Percentiles rank a stretch among this genome's conserved stretches.
Conservation (phyloP, 2,329 filamentous ascomycete species). For the Beauveria bassiana region DNA sequence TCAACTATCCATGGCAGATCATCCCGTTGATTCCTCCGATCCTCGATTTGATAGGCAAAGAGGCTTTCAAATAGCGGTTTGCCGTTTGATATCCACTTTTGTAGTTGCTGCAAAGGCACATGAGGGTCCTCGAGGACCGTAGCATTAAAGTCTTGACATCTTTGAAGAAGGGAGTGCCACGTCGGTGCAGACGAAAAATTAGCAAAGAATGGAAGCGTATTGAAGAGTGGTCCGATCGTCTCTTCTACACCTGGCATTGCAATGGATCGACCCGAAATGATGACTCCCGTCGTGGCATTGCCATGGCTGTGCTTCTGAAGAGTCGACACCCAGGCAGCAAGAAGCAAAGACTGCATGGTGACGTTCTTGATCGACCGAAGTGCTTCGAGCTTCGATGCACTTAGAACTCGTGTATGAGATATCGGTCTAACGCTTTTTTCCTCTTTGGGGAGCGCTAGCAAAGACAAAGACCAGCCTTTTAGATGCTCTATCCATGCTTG, state of each 20-base stretch:
- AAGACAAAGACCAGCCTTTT: slow-evolving; percentile 18
- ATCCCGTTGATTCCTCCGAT: slow-evolving; percentile 18
- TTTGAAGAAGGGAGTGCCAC: slow-evolving; percentile 52
- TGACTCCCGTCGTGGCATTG: slow-evolving; percentile 56
- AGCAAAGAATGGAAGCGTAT: slow-evolving; percentile 70
- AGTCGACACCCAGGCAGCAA: slow-evolving; percentile 64
- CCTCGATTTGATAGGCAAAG: slow-evolving; percentile 68
- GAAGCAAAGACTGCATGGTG: slow-evolving; percentile 31
- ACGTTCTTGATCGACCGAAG: slow-evolving; percentile 17
- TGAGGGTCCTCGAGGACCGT: slow-evolving; percentile 62
- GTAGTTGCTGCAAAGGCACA: slow-evolving; percentile 68
- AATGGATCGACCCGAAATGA: slow-evolving; percentile 71
- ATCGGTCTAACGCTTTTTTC: background rate
- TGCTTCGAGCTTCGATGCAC: slow-evolving; percentile 9
- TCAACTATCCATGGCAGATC: slow-evolving; percentile 46
- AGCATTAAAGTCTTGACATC: slow-evolving; percentile 65
- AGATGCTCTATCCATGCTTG: slow-evolving; percentile 63
- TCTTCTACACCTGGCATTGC: slow-evolving; percentile 57
- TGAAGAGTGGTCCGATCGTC: slow-evolving; percentile 79
- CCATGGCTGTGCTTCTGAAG: slow-evolving; percentile 43
- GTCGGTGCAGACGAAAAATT: slow-evolving; percentile 34
- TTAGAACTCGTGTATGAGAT: background rate
- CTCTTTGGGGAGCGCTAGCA: background rate
- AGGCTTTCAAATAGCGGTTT: slow-evolving; percentile 67
- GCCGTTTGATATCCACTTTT: slow-evolving; percentile 63